Evolutionary conservation across 192 early-diverging fungal species (phyloP).

Genomic region (Geranomyces michiganensis): DNA sequence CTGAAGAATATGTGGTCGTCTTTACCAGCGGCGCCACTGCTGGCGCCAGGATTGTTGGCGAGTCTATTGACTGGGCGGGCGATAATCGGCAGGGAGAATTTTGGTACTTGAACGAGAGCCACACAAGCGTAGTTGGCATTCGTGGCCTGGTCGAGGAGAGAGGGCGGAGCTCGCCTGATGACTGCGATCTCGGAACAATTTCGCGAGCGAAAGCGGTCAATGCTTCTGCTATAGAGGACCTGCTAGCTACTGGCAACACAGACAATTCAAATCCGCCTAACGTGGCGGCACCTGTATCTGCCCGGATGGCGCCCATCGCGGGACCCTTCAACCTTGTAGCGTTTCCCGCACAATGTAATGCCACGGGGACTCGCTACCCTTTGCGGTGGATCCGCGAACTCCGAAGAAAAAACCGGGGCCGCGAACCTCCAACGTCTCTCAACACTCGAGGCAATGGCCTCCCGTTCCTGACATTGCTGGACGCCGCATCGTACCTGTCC

Average conservation of each 20-base stretch:
- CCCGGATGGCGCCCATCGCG: neutral
- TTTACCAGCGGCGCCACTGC: slow-evolving; percentile 81
- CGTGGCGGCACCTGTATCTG: neutral
- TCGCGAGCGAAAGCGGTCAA: no score
- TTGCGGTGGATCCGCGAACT: slow-evolving; percentile 58
- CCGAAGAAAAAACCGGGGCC: slow-evolving; percentile 21
- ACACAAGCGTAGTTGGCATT: slow-evolving; percentile 79
- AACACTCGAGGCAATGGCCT: neutral
- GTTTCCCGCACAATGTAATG: slow-evolving; percentile 87
- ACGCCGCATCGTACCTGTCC: slow-evolving; percentile 72
- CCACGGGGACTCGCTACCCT: slow-evolving; percentile 73
- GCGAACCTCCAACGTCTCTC: neutral
- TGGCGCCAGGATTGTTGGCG: slow-evolving; percentile 74
- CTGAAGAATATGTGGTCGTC: slow-evolving; percentile 65
- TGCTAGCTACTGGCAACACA: neutral
- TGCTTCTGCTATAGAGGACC: neutral
- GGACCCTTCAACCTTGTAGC: slow-evolving; percentile 62
- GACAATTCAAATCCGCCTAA: neutral
- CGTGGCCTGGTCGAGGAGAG: slow-evolving; percentile 51
- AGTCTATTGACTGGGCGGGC: slow-evolving; percentile 62
- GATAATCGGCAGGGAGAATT: slow-evolving; percentile 37
- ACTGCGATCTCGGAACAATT: neutral
- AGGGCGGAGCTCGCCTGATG: no score
- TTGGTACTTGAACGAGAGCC: slow-evolving; percentile 67
- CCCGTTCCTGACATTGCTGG: slow-evolving; percentile 63